Evolutionary conservation across 352 stramenopile species (phyloP), one percentile per base, ranked within the genome.

Genomic region (Pythium sp.): DNA sequence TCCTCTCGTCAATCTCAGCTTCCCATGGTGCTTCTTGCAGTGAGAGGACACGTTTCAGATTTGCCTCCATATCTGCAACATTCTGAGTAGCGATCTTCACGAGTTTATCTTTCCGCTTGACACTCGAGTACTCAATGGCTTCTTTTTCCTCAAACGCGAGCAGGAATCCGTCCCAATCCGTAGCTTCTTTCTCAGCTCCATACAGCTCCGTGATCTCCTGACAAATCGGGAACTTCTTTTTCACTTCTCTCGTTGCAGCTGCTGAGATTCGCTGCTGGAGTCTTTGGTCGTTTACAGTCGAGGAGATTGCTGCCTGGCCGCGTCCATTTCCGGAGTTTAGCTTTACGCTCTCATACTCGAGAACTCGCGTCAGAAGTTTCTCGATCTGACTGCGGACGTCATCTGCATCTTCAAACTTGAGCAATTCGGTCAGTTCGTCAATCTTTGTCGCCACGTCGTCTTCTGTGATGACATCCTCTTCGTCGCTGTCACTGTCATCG

Each of bases 161-260:
- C 60, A 92, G 62, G 61, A 79, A 81, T 0, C 74, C 80, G 56
- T 74, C 74, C 66, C 70, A 84, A 20, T 80, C 75, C 11, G 38
- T 26, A 34, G 22, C n/a, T 22, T n/a, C 41, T 34, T 58, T 65
- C 20, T 55, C 58, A 22, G 41, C 47, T 15, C 41, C 28, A 46
- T 72, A 76, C 24, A 75, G 36, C 22, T 64, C 68, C 6, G 75
- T 64, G 30, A 80, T 67, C 32, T 80, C 69, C 0, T 58, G 32
- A 58, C 68, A 72, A 9, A 67, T 67, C 14, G 79, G 80, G 2
- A 90, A 62, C 4, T 79, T 75, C 18, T 79, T 77, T 28, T 79
- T 85, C 62, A 86, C 62, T 58, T 90, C 84, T 58, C 80, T 88
- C 1, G 83, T 91, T 0, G 81, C 83, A 24, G 76, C 70, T 47